A percentile compares a stretch with the other conserved stretches of the same genome.
These are phyloP conservation scores for Tremella yokohamensis DNA, from an alignment of 768 basidiomycete species.

Conservation along the genomic window DNA sequence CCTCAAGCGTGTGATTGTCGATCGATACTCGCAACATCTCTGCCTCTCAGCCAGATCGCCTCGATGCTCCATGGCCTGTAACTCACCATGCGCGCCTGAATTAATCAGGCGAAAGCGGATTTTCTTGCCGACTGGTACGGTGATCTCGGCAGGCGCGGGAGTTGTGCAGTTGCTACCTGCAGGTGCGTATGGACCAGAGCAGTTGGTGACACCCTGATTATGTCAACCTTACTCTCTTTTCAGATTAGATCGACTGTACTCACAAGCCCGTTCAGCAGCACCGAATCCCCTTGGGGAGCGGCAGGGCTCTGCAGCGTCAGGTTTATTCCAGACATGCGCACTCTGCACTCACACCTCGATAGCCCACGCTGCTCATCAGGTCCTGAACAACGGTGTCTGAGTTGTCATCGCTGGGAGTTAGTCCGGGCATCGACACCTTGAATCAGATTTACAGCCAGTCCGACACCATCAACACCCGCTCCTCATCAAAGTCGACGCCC, in stretches of 20 bases:
- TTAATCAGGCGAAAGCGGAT: conserved; percentile 29
- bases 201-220: conserved; percentile 10
- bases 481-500: conserved; percentile 36
- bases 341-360: conserved; percentile 20
- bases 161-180: conserved; percentile 5
- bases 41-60: conserved; percentile 47
- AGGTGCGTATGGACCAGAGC: conserved; percentile 5
- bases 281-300: conserved; percentile 26
- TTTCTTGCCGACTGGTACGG: conserved; percentile 13
- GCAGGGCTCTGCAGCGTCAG: conserved; percentile 8
- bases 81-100: conserved; percentile 15
- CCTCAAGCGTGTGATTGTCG: conserved; percentile 51
- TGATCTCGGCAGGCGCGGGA: conserved; percentile 16
- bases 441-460: conserved; percentile 21
- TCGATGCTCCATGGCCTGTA: background rate
- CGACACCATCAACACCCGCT: conserved; percentile 17
- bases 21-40: conserved; percentile 41
- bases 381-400: conserved; percentile 20
- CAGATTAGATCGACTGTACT: too few relatives aligned
- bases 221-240: too few relatives aligned
- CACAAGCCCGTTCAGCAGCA: conserved; percentile 27
- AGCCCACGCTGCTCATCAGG: conserved; percentile 16
- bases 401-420: conserved; percentile 15
- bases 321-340: background rate
- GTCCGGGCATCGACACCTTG: background rate